Base-by-base conservation (phyloP, 2,329 filamentous ascomycete genomes). In the Xylariaceae sp. region DNA sequence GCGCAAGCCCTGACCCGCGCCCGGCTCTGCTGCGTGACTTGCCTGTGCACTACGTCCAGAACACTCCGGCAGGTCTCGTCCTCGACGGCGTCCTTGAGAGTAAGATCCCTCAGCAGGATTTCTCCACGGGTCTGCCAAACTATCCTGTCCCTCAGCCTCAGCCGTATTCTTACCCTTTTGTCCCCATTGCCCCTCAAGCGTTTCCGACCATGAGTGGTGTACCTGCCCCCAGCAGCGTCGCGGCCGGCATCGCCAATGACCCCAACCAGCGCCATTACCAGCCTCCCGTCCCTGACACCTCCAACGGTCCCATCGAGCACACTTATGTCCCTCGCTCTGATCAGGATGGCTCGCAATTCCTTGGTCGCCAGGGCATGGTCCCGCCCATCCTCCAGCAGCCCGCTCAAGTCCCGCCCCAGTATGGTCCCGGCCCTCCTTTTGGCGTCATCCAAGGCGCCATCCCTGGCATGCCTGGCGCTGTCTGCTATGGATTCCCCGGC, bases 221-320 rank as follows among this genome's bases (percentile, higher is more conserved):
- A 4, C 33, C 53, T 57, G 57, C 50, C 54, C 71, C 70, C 69
- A 68, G 66, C 46, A 68, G 69, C 50, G 76, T 77, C 57, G 66
- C 68, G 53, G 72, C 73, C 56, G 54, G 67, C n/a, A 62, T 58
- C n/a, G 74, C 70, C 55, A 68, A 71, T 39, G 64, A 68, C 30
- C 61, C 55, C 1, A 44, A 60, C 42, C 75, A 75, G 47, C 62
- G 77, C 44, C 75, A 79, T 62, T 83, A 78, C 58, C 77, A 83
- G 59, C 81, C 81, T 1, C 80, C 77, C 27, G 77, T 81, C 14
- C 78, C 79, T 3, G 77, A 81, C 56, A 81, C 79, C 14, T 76
- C 75, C 39, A 72, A 75, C 61, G 81, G 81, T 3, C 74, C 78
- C 2, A 77, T 78, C 49, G 60, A 72, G 27, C 79, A 84, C 55